Evolutionary conservation across 2,329 filamentous ascomycete species (phyloP).

Genomic region (Verticillium tricorpus): DNA sequence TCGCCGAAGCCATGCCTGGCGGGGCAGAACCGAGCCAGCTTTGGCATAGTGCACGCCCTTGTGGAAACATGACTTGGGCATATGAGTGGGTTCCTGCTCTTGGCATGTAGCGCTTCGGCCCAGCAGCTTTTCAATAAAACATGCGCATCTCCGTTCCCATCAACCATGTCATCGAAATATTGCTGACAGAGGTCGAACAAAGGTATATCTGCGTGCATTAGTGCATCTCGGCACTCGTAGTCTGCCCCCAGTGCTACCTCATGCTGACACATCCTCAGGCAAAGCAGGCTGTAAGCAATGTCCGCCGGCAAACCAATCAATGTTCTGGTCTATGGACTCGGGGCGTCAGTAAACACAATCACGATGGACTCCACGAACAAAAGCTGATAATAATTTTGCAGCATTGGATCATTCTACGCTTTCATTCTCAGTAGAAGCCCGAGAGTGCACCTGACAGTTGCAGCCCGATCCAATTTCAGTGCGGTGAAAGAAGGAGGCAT

Average conservation of each 20-base stretch:
- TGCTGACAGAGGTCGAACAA: too few relatives aligned
- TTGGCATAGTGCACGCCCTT: not conserved
- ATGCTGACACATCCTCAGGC: too few relatives aligned
- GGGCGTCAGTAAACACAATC: slow-evolving; percentile 38
- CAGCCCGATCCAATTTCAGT: slow-evolving; percentile 57
- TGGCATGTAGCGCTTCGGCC: too few relatives aligned
- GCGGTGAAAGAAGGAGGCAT: slow-evolving; percentile 50
- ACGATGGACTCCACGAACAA: not conserved
- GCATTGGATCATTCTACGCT: slow-evolving; percentile 54
- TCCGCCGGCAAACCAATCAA: slow-evolving; percentile 14
- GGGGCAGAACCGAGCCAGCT: not conserved
- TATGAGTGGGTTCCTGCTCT: not conserved
- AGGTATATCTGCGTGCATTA: too few relatives aligned
- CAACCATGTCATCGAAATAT: too few relatives aligned
- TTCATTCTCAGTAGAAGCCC: slow-evolving; percentile 42
- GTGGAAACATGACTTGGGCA: not conserved
- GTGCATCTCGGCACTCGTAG: too few relatives aligned
- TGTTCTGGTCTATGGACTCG: slow-evolving; percentile 47
- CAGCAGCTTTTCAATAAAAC: too few relatives aligned
- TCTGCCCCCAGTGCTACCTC: too few relatives aligned
- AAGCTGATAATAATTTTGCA: slow-evolving; percentile 14
- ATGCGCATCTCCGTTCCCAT: too few relatives aligned
- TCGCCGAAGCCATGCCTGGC: not conserved
- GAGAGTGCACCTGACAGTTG: slow-evolving; percentile 49
- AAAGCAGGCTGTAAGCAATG: slow-evolving; percentile 1